These are phyloP conservation scores for Carex myosuroides DNA, from an alignment of 176 grass and related monocot species.

Conservation along the genomic window DNA sequence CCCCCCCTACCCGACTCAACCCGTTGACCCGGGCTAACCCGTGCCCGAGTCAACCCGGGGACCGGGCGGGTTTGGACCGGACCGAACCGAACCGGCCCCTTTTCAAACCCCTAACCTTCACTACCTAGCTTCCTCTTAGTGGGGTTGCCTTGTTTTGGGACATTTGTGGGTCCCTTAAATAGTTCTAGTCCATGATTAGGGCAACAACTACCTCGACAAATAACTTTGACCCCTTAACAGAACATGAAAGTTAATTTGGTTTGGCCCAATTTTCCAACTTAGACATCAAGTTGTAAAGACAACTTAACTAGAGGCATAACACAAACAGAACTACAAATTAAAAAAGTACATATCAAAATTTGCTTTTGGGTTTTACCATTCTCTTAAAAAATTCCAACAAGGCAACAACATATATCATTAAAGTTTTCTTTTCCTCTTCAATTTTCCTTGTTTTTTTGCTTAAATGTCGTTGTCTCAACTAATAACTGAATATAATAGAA, in stretches of 20 bases:
- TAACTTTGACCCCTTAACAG: background rate
- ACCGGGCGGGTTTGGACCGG: no score
- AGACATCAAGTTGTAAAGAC: background rate
- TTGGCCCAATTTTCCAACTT: background rate
- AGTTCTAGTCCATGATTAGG: constrained; percentile 14
- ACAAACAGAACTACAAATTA: background rate
- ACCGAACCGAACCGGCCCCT: no score
- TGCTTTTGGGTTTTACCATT: background rate
- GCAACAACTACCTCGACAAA: constrained; percentile 17
- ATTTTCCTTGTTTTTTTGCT: background rate
- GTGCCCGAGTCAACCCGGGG: no score
- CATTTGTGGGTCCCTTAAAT: constrained; percentile 11
- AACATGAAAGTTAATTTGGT: background rate
- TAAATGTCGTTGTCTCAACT: background rate
- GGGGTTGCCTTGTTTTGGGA: background rate
- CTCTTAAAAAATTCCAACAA: background rate
- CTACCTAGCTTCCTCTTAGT: background rate
- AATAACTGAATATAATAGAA: background rate
- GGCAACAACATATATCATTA: background rate
- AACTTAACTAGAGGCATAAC: background rate
- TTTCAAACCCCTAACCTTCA: no score
- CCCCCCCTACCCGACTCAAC: no score
- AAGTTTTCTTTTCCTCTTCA: background rate
- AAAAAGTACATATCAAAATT: background rate
- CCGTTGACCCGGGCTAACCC: no score